A percentile compares a stretch with the other conserved stretches of the same genome.
These are phyloP conservation scores for Myriosclerotinia duriaeana DNA, from an alignment of 2,329 filamentous ascomycete genomes.

Conservation along the genomic window DNA sequence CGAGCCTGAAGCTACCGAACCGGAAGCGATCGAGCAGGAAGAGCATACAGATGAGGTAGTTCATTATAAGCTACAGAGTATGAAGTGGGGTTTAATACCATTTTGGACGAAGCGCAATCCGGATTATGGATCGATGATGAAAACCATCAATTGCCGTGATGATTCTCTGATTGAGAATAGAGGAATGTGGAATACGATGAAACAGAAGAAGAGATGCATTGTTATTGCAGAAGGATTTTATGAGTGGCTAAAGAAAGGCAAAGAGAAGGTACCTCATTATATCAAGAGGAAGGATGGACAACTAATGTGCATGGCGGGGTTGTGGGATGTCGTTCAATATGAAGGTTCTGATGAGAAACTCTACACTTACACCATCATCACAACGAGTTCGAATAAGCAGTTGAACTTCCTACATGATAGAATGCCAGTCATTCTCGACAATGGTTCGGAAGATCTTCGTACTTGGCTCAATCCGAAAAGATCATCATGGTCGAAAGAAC, in stretches of 20 bases:
- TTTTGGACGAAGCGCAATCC: slow-evolving; percentile 88
- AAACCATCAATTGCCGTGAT: slow-evolving; percentile 92
- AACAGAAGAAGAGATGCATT: slow-evolving; percentile 82
- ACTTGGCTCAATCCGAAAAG: slow-evolving; percentile 76
- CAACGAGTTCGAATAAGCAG: slow-evolving; percentile 80
- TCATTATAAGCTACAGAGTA: slow-evolving; percentile 80
- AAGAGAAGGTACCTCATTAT: slow-evolving; percentile 82
- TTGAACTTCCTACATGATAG: slow-evolving; percentile 86
- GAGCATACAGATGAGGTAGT: slow-evolving; percentile 39
- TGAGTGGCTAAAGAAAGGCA: slow-evolving; percentile 86
- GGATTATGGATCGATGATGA: slow-evolving; percentile 73
- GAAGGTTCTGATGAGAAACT: slow-evolving; percentile 68
- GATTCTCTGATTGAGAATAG: slow-evolving; percentile 74
- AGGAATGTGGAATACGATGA: slow-evolving; percentile 92
- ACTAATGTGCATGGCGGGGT: slow-evolving; percentile 79
- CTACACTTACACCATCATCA: slow-evolving; percentile 93
- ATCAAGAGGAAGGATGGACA: slow-evolving; percentile 77
- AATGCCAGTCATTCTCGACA: slow-evolving; percentile 91
- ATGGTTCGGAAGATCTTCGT: slow-evolving; percentile 66
- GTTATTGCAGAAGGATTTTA: slow-evolving; percentile 91
- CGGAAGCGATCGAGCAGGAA: slow-evolving; percentile 1
- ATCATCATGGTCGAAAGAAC: slow-evolving; percentile 71
- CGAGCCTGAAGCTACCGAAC: slow-evolving; percentile 18
- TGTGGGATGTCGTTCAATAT: slow-evolving; percentile 87
- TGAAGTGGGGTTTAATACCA: slow-evolving; percentile 95